phyloP scores from a whole-genome alignment of 2,329 filamentous ascomycete genomes.

The Microdochium paspali region DNA sequence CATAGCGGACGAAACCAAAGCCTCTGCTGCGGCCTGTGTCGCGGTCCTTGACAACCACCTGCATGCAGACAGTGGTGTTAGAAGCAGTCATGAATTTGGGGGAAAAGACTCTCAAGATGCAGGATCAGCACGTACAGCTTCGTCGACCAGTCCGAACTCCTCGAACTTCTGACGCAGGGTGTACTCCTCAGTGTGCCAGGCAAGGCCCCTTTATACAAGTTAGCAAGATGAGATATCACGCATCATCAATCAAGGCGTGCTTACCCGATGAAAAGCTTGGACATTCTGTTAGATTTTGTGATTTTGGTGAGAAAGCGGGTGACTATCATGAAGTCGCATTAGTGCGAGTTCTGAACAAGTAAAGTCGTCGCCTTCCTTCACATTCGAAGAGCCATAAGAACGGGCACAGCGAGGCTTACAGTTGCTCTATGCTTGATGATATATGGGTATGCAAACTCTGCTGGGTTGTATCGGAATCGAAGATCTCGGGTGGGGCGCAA shows the following conservation, averaged over 20 bases:
- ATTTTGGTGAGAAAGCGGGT: too few relatives aligned
- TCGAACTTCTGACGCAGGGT: slow-evolving; percentile 87
- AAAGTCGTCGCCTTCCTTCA: too few relatives aligned
- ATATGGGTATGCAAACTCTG: too few relatives aligned
- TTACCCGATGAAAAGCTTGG: slow-evolving; percentile 93
- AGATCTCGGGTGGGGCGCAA: too few relatives aligned
- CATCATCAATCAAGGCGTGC: slow-evolving; percentile 17
- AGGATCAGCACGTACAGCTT: slow-evolving; percentile 65
- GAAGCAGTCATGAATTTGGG: background rate
- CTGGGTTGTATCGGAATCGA: too few relatives aligned
- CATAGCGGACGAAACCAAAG: slow-evolving; percentile 92
- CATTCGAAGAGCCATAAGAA: too few relatives aligned
- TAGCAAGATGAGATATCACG: slow-evolving; percentile 4
- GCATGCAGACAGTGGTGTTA: background rate
- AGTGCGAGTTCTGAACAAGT: too few relatives aligned
- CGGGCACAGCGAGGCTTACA: background rate
- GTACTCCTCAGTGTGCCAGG: slow-evolving; percentile 93
- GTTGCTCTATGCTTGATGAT: too few relatives aligned
- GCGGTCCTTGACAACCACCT: slow-evolving; percentile 97
- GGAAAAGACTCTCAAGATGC: slow-evolving; percentile 1
- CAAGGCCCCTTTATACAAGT: slow-evolving; percentile 62
- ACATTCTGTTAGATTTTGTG: slow-evolving; percentile 59
- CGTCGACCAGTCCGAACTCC: slow-evolving; percentile 82
- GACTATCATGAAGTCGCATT: too few relatives aligned
- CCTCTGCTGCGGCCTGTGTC: slow-evolving; percentile 94